These are phyloP conservation scores for Xerocomus minutiporus DNA, from an alignment of 1,284 basidiomycete species.

Conservation along the genomic window DNA sequence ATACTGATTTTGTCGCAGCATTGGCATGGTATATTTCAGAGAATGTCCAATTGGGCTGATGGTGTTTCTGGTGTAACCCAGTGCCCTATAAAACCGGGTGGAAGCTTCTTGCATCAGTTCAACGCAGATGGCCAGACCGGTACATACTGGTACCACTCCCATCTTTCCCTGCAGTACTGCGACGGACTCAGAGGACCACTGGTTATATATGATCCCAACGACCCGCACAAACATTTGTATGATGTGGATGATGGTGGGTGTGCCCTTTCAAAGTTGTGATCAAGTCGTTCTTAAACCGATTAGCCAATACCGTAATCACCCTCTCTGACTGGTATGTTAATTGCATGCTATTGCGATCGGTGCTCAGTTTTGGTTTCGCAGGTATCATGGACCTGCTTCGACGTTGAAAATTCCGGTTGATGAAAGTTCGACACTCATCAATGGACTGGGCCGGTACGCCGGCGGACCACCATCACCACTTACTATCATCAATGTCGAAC, in stretches of 20 bases:
- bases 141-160: conserved; percentile 6
- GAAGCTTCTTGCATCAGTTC: too few species aligned
- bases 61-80: too few species aligned
- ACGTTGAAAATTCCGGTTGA: conserved; percentile 4
- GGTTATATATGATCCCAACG: conserved; percentile 44
- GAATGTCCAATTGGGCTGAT: too few species aligned
- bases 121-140: too few species aligned
- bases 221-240: conserved; percentile 11
- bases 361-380: conserved; percentile 1
- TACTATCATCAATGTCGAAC: conserved; percentile 31
- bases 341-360: not conserved
- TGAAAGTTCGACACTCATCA: conserved; percentile 1
- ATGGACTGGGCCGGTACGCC: not conserved
- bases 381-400: conserved; percentile 15
- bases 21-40: too few species aligned
- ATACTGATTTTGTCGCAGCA: too few species aligned
- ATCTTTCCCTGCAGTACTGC: conserved; percentile 32
- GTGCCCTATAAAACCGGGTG: too few species aligned
- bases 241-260: too few species aligned
- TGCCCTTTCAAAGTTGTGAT: too few species aligned
- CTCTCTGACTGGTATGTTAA: conserved; percentile 18
- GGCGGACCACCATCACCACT: conserved; percentile 31
- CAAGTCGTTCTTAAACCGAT: too few species aligned
- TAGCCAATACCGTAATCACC: conserved; percentile 16
- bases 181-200: conserved; percentile 43